Conservation (phyloP, 2,329 filamentous ascomycete genomes). For the Paramyrothecium sp. region DNA sequence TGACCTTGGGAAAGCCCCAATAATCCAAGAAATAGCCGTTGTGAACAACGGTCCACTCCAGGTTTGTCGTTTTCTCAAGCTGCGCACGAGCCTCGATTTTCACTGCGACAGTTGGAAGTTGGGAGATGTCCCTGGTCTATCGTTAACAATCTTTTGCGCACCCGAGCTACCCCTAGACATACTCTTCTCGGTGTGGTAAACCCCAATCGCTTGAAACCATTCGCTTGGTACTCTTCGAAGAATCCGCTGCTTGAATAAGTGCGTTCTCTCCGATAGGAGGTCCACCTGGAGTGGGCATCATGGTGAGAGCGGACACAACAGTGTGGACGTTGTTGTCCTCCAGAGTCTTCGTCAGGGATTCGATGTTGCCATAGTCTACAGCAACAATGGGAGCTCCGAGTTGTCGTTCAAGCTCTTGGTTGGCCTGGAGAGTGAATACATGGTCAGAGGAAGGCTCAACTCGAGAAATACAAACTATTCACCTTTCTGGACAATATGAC, state of each 20-base stretch:
- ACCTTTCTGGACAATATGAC: slow-evolving; percentile 40
- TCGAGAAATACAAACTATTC: neutral
- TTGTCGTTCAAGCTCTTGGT: slow-evolving; percentile 14
- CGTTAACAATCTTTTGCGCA: neutral
- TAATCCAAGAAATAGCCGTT: slow-evolving; percentile 47
- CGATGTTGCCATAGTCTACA: slow-evolving; percentile 24
- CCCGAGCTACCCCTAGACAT: neutral
- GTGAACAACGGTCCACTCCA: slow-evolving; percentile 36
- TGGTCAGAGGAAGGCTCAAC: neutral
- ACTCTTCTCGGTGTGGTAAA: slow-evolving; percentile 4
- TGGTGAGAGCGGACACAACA: slow-evolving; percentile 39
- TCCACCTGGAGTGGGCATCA: slow-evolving; percentile 15
- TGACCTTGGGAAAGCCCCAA: slow-evolving; percentile 34
- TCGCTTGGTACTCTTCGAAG: slow-evolving; percentile 3
- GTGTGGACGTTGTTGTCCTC: slow-evolving; percentile 39
- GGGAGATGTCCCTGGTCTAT: neutral
- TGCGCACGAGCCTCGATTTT: neutral
- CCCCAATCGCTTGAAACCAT: slow-evolving; percentile 6
- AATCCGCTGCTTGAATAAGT: slow-evolving; percentile 40
- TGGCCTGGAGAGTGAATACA: slow-evolving; percentile 4
- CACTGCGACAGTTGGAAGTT: neutral
- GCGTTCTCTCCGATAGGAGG: slow-evolving; percentile 34
- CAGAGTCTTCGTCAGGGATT: slow-evolving; percentile 17
- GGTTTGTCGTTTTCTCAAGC: slow-evolving; percentile 4
- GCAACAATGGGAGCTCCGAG: slow-evolving; percentile 20